Conservation (phyloP, 106 monocot genomes). For the Allium fistulosum region DNA sequence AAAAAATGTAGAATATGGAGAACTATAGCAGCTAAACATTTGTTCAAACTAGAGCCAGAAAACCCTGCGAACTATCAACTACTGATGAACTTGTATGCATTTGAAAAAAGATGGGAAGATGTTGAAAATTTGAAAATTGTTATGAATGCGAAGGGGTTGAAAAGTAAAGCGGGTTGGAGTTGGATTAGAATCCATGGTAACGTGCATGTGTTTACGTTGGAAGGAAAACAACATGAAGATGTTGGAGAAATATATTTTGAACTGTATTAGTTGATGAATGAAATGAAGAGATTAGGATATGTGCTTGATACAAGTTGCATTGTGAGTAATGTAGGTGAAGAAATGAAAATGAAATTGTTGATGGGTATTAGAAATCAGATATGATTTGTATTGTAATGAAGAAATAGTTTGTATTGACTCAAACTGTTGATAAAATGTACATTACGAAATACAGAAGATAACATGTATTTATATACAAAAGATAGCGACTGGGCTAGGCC, state of each 20-base stretch:
- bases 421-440: no score
- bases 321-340: slow-evolving; percentile 27
- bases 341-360: slow-evolving; percentile 48
- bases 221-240: slow-evolving; percentile 35
- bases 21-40: slow-evolving; percentile 28
- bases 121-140: slow-evolving; percentile 37
- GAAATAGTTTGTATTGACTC: no score
- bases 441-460: no score
- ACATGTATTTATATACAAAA: no score
- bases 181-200: slow-evolving; percentile 31
- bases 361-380: no score
- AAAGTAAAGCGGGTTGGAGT: slow-evolving; percentile 22
- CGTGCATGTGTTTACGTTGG: slow-evolving; percentile 40
- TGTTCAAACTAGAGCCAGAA: slow-evolving; percentile 42
- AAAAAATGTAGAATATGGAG: slow-evolving; percentile 34
- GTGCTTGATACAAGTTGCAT: slow-evolving; percentile 46
- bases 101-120: slow-evolving; percentile 32
- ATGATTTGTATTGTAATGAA: no score
- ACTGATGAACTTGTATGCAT: slow-evolving; percentile 52
- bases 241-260: slow-evolving; percentile 43
- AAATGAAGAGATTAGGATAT: slow-evolving; percentile 41
- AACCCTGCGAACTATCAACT: slow-evolving; percentile 51
- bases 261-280: slow-evolving; percentile 25
- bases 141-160: slow-evolving; percentile 34
- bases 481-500: no score